Evolutionary conservation across 1,284 basidiomycete species (phyloP).

Genomic region (Porogramme epimiltina): DNA sequence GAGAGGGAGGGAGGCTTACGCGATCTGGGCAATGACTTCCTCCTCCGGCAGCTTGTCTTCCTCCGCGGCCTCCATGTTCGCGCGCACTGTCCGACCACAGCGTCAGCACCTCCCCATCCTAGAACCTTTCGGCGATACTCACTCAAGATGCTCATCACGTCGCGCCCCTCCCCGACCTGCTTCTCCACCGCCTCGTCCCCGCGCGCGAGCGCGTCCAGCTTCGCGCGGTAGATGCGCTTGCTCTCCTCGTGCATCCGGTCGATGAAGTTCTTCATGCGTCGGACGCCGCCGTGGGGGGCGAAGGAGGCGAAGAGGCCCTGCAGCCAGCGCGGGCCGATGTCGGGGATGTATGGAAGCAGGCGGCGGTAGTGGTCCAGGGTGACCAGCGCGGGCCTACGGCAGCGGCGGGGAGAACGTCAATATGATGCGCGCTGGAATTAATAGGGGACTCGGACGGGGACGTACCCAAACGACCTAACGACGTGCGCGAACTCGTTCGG

Average conservation of each 20-base stretch:
- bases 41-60: conserved; percentile 27
- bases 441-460: not conserved
- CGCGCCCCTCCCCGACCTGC: conserved; percentile 3
- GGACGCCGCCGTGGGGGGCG: not conserved
- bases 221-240: not conserved
- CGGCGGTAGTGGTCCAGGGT: not conserved
- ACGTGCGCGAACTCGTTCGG: conserved; percentile 27
- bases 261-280: not conserved
- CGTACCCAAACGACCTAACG: conserved; percentile 31
- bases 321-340: not conserved
- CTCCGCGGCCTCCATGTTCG: conserved; percentile 18
- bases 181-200: conserved; percentile 1
- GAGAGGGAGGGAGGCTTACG: conserved; percentile 12
- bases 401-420: not conserved
- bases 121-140: not conserved
- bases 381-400: not conserved
- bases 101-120: not conserved
- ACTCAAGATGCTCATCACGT: conserved; percentile 9
- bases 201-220: no score
- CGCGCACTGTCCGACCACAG: conserved; percentile 12
- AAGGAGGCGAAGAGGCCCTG: not conserved
- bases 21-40: conserved; percentile 26
- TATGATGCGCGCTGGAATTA: not conserved
- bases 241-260: not conserved
- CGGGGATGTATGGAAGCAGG: not conserved